phyloP scores from a whole-genome alignment of 2,329 filamentous ascomycete genomes.

The Fusarium mundagurra region DNA sequence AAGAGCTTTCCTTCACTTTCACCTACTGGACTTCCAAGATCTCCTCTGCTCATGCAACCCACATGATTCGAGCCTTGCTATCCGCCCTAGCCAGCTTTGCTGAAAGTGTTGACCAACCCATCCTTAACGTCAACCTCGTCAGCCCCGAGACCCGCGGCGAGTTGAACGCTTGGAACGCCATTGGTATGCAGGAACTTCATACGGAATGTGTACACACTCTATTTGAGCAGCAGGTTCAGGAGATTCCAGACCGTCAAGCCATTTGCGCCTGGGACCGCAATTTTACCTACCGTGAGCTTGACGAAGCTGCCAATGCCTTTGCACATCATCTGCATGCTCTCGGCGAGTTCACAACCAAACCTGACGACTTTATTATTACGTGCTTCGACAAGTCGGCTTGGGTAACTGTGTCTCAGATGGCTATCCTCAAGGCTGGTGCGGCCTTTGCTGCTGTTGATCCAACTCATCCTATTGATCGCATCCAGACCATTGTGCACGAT shows the following conservation, averaged over 20 bases:
- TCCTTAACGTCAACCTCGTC: not conserved
- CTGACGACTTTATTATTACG: not conserved
- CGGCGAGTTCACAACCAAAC: not conserved
- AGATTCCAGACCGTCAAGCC: not conserved
- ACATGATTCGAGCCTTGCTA: not conserved
- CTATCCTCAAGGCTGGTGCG: not conserved
- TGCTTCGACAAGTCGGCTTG: not conserved
- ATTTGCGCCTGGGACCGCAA: not conserved
- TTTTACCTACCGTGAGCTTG: not conserved
- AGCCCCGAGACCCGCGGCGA: not conserved
- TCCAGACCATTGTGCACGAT: not conserved
- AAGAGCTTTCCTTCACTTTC: not conserved
- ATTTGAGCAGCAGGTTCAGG: not conserved
- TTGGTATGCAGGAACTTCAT: not conserved
- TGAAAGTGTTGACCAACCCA: not conserved
- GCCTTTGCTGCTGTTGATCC: not conserved
- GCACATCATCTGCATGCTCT: not conserved
- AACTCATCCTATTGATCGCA: not conserved
- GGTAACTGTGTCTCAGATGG: not conserved
- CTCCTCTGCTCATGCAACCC: not conserved
- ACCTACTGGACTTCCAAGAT: slow-evolving; percentile 4
- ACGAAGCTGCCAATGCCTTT: not conserved
- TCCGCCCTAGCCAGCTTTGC: not conserved
- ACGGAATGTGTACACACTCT: not conserved
- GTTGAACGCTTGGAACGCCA: not conserved